phyloP scores from a whole-genome alignment of 208 protist genomes.

The Trypanosoma theileri region DNA sequence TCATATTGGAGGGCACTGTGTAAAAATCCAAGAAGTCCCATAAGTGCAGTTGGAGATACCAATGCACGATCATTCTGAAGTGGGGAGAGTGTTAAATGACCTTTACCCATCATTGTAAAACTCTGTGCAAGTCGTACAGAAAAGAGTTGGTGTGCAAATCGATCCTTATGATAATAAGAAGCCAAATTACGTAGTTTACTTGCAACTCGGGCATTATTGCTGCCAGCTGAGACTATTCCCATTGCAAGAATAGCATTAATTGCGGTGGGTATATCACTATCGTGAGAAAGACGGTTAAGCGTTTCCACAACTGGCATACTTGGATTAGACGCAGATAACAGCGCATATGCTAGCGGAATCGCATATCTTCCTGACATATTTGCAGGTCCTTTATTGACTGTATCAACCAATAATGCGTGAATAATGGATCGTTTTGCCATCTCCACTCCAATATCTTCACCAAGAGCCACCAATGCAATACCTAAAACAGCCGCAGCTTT shows the following conservation, averaged over 20 bases:
- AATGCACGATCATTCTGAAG: constrained; percentile 93
- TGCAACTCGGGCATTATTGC: constrained; percentile 97
- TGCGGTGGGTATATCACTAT: constrained; percentile 93
- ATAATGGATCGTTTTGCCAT: constrained; percentile 98
- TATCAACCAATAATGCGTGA: constrained; percentile 93
- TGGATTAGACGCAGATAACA: constrained; percentile 96
- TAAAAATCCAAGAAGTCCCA: constrained; percentile 92
- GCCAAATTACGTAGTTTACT: constrained; percentile 94
- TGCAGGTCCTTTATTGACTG: constrained; percentile 76
- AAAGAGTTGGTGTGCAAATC: constrained; percentile 77
- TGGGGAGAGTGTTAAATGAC: constrained; percentile 96
- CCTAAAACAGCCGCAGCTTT: constrained; percentile 96
- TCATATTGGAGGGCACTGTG: constrained; percentile 92
- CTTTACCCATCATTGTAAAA: constrained; percentile 98
- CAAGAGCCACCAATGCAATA: constrained; percentile 97
- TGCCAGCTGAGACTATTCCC: constrained; percentile 96
- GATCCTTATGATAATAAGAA: constrained; percentile 96
- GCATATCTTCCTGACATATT: constrained; percentile 85
- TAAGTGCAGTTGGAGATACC: constrained; percentile 84
- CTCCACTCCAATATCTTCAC: constrained; percentile 97
- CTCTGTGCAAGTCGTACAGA: constrained; percentile 92
- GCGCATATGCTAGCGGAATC: constrained; percentile 98
- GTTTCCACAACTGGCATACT: constrained; percentile 97
- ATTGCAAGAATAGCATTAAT: constrained; percentile 96
- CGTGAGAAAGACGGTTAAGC: constrained; percentile 97